Conservation (phyloP, 1,139 yeast genomes). For the Suhomyces bokatorum region DNA sequence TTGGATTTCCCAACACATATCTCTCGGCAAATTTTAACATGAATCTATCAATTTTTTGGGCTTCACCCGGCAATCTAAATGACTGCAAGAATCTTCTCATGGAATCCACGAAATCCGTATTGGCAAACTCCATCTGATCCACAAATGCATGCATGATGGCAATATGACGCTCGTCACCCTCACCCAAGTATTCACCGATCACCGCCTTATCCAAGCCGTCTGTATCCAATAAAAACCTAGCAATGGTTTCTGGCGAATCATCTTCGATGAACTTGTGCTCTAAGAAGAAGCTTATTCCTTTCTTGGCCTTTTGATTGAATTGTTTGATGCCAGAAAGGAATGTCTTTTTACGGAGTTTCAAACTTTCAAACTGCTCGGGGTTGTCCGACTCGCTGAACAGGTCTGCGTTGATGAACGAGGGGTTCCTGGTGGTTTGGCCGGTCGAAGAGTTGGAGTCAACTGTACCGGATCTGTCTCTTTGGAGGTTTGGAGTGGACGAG, state of each 20-base stretch:
- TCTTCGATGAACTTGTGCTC: constrained; percentile 63
- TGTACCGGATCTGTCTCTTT: constrained; percentile 43
- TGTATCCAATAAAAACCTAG: constrained; percentile 69
- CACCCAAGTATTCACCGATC: constrained; percentile 92
- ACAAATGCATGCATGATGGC: constrained; percentile 93
- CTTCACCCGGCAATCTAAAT: constrained; percentile 95
- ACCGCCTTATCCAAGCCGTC: constrained; percentile 83
- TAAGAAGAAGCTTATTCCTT: constrained; percentile 66
- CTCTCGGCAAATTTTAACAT: constrained; percentile 97
- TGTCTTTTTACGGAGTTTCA: constrained; percentile 81
- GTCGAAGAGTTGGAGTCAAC: constrained; percentile 40
- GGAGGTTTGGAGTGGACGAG: constrained; percentile 21
- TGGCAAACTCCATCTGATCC: constrained; percentile 77
- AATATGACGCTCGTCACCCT: constrained; percentile 75
- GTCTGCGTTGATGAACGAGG: constrained; percentile 33
- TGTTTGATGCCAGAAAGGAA: constrained; percentile 74
- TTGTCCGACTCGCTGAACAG: constrained; percentile 54
- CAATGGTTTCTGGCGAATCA: constrained; percentile 66
- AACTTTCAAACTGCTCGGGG: constrained; percentile 81
- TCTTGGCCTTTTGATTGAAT: constrained; percentile 84
- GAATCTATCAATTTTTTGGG: constrained; percentile 94
- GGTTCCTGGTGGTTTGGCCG: constrained; percentile 31
- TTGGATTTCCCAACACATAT: constrained; percentile 84
- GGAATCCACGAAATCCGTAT: constrained; percentile 76
- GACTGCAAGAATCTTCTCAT: constrained; percentile 80